Conservation (phyloP, 352 stramenopile genomes). For the Thalassiosira exigua region DNA sequence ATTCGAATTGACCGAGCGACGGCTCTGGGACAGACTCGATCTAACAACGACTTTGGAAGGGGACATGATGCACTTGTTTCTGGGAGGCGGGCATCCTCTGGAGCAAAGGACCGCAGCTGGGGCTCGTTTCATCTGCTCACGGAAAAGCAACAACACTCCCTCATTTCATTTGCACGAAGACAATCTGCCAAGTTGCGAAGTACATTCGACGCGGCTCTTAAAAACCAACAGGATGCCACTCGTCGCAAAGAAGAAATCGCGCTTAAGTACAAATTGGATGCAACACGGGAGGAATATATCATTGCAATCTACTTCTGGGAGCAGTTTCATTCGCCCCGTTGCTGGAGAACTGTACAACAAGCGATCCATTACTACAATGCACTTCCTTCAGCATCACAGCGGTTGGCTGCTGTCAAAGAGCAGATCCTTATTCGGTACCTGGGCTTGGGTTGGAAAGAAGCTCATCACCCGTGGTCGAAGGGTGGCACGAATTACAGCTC, state of each 20-base stretch:
- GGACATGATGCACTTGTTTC: slow-evolving; percentile 12
- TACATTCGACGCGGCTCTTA: slow-evolving; percentile 14
- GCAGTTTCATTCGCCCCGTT: slow-evolving; percentile 30
- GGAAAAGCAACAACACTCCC: slow-evolving; percentile 13
- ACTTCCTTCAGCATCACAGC: slow-evolving; percentile 11
- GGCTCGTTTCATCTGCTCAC: background rate
- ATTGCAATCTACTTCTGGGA: slow-evolving; percentile 35
- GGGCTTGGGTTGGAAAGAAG: slow-evolving; percentile 26
- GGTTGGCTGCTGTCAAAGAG: slow-evolving; percentile 36
- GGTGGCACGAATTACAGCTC: slow-evolving; percentile 1
- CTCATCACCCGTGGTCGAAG: slow-evolving; percentile 23
- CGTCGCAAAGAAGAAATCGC: slow-evolving; percentile 13
- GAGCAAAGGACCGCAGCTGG: background rate
- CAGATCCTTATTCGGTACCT: slow-evolving; percentile 39
- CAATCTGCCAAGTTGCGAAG: background rate
- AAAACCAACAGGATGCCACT: background rate
- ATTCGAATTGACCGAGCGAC: background rate
- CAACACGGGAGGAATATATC: slow-evolving; percentile 22
- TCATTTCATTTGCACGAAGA: background rate
- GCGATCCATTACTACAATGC: slow-evolving; percentile 17
- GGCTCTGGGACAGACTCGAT: background rate
- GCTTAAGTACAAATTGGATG: slow-evolving; percentile 12
- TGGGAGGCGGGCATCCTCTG: background rate
- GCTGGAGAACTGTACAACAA: slow-evolving; percentile 30
- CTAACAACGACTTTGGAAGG: background rate